Conservation (phyloP, 805 yeast species). For the Candida alai region DNA sequence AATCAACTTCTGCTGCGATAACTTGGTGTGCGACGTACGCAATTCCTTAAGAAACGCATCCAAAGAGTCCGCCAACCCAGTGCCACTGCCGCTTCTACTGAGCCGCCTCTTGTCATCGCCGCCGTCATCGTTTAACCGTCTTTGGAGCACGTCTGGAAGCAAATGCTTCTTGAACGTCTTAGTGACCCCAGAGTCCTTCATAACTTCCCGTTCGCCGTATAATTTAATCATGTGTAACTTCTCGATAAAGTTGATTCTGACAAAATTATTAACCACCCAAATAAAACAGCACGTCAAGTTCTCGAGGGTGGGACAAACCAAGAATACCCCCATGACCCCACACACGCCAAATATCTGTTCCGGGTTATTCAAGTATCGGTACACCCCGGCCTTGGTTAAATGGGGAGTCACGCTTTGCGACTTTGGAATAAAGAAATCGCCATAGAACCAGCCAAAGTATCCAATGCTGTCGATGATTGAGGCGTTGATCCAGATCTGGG, state of each 20-base stretch:
- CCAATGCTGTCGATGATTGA: conserved; percentile 72
- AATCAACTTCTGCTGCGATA: conserved; percentile 32
- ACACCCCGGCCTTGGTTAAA: conserved; percentile 75
- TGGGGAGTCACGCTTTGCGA: conserved; percentile 30
- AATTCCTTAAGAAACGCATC: conserved; percentile 44
- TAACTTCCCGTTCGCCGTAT: conserved; percentile 61
- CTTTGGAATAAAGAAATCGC: conserved; percentile 72
- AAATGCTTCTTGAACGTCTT: conserved; percentile 41
- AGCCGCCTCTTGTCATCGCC: conserved; percentile 12
- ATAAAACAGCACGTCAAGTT: conserved; percentile 47
- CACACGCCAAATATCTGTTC: conserved; percentile 75
- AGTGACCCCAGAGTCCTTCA: conserved; percentile 50
- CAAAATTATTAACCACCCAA: conserved; percentile 64
- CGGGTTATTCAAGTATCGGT: conserved; percentile 78
- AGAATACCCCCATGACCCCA: conserved; percentile 73
- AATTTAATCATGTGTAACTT: conserved; percentile 73
- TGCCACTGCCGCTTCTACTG: conserved; percentile 27
- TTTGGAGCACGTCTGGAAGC: conserved; percentile 36
- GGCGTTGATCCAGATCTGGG: conserved; percentile 67
- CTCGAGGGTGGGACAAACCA: conserved; percentile 52
- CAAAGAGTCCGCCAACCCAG: conserved; percentile 41
- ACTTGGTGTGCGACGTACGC: conserved; percentile 28
- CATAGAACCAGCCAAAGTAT: conserved; percentile 87
- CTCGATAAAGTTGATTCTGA: conserved; percentile 71
- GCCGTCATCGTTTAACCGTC: conserved; percentile 22